Conservation (phyloP, 495 filamentous ascomycete species). For the Aspergillus taichungensis region DNA sequence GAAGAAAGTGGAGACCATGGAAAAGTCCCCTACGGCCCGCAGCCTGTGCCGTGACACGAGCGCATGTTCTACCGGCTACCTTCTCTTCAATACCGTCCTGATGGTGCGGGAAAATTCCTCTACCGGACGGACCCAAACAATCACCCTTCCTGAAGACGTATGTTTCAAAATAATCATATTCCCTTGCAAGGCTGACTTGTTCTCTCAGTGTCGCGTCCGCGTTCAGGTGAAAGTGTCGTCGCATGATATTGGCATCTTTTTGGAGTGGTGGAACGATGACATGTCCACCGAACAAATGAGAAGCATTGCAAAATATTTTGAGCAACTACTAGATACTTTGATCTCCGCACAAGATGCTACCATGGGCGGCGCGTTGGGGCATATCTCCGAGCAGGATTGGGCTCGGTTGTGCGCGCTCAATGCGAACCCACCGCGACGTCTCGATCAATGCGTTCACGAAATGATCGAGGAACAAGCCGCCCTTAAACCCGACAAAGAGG, state of each 20-base stretch:
- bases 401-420: slow-evolving; percentile 36
- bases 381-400: slow-evolving; percentile 32
- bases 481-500: slow-evolving; percentile 31
- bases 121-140: slow-evolving; percentile 22
- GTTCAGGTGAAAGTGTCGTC: slow-evolving; percentile 37
- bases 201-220: slow-evolving; percentile 32
- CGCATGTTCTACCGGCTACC: slow-evolving; percentile 8
- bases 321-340: slow-evolving; percentile 21
- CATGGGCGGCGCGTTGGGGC: slow-evolving; percentile 24
- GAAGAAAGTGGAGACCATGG: slow-evolving; percentile 16
- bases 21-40: no score
- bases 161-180: background rate
- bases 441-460: slow-evolving; percentile 45
- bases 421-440: slow-evolving; percentile 14
- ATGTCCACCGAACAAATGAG: slow-evolving; percentile 38
- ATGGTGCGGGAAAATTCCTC: slow-evolving; percentile 24
- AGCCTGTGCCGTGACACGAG: slow-evolving; percentile 1
- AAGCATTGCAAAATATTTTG: slow-evolving; percentile 32
- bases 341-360: slow-evolving; percentile 21
- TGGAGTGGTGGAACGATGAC: slow-evolving; percentile 39
- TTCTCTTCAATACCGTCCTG: slow-evolving; percentile 32
- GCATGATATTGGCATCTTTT: slow-evolving; percentile 33
- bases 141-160: slow-evolving; percentile 29
- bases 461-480: slow-evolving; percentile 37
- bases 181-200: background rate